Evolutionary conservation across 345 rosid species (phyloP), one percentile per base, ranked within the genome.

Genomic region (Crucihimalaya himalaica): DNA sequence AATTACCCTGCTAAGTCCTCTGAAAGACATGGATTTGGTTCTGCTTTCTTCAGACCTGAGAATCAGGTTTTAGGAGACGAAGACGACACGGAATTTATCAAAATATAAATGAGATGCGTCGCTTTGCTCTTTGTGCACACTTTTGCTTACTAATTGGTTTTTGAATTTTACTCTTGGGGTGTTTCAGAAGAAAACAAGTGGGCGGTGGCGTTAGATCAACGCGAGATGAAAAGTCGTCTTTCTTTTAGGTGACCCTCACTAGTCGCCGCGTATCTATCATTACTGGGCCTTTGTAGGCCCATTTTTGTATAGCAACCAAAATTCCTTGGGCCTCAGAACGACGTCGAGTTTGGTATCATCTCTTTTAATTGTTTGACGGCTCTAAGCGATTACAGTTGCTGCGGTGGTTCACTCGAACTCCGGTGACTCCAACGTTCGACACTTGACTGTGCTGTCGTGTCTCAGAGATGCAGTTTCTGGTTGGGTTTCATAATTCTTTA

Each of bases 1-100:
- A n/a, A 16, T 66, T 81, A 85, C 90, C 82, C 86, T 81, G 74
- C 80, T 46, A 4, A 86, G 52, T 60, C 88, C 84, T 83, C 91
- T 73, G 81, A 85, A 86, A 65, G 85, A 73, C 91, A 87, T 86
- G 77, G 79, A 45, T 68, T 66, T 11, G 13, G 37, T 34, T 51
- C 35, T 50, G 34, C 23, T 72, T 57, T 34, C 65, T 62, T 16
- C 70, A 20, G 53, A 45, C 25, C 18, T 54, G 20, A 66, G 40
- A 32, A 29, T 18, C 8, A 16, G 52, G 28, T 61, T 62, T 20
- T 37, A 28, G 39, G 61, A 37, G 39, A 71, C 19, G 65, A 54
- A 50, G 39, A 61, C 25, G 48, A 52, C 8, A 52, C 4, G 48
- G 37, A 2, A 2, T 6, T 18, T 28, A 59, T n/a, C 35, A 20